Evolutionary conservation across 2,329 filamentous ascomycete species (phyloP), one percentile per base, ranked within the genome.

Genomic region (Fusarium sp.): DNA sequence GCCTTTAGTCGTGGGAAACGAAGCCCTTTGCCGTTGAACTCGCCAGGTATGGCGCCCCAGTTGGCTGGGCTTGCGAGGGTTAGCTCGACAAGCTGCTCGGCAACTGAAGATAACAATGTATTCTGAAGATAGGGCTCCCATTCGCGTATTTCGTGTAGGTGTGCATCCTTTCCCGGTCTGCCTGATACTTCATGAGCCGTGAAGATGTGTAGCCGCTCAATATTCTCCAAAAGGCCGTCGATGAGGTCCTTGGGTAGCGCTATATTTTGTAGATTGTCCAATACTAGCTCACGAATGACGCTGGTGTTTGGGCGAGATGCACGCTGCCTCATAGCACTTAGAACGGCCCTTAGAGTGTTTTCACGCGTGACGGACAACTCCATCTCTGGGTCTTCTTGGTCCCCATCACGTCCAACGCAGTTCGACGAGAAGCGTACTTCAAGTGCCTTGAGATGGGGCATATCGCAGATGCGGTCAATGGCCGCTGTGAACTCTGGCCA

Each of bases 101-200:
- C 59, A 0, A 79, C 34, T 1, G 59, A 61, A 1, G 71, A 64
- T 1, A 80, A 50, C 0, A 79, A 42, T 0, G 61, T 57, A 0
- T 22, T 22, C 27, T 76, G 68, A 1, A 80, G 72, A n/a, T 77
- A 74, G 2, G 70, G 67, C 24, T 76, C 72, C n/a, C 72, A 79
- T 1, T 38, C 42, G 18, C 40, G 34, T 18, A 69, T 67, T 47
- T 80, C 77, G 5, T 24, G 34, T 10, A 35, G 22, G 7, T 67
- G 18, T 2, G 73, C 4, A 9, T 76, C 67, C 8, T 63, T 13
- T 16, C 65, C 72, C 2, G 52, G 5, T 24, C 56, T 45, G 40
- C 40, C 40, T 22, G 40, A 22, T 45, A 45, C 45, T 7, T 64
- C 60, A 14, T 29, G 6, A 8, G 8, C 4, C 1, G 76, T 42